Percentiles rank a stretch among this genome's conserved stretches.
phyloP scores from a whole-genome alignment of 306 rosid species.

The Casuarina glauca region DNA sequence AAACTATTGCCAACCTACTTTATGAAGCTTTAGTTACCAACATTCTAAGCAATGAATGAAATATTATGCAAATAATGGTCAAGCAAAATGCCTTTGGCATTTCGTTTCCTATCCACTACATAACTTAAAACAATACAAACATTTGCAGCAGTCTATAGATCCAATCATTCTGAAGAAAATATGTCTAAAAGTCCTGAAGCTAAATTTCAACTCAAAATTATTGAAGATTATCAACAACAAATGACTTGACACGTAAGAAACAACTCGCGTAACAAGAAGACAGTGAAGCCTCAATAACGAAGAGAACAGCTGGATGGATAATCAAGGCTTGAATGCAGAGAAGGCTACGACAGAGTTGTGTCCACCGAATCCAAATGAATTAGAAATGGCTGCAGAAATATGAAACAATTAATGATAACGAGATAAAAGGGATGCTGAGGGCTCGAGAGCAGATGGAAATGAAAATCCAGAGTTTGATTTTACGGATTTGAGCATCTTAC shows the following conservation, averaged over 20 bases:
- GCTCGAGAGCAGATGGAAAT: no score
- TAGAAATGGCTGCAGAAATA: slow-evolving; percentile 72
- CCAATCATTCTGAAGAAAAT: no score
- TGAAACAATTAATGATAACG: neutral
- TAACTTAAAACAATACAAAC: no score
- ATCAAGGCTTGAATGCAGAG: slow-evolving; percentile 87
- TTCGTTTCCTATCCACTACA: no score
- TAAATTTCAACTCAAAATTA: neutral
- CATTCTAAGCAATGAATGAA: no score
- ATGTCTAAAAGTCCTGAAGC: no score
- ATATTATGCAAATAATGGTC: no score
- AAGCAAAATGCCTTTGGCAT: no score
- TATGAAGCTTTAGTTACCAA: neutral
- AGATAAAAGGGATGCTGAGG: no score
- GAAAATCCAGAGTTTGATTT: no score
- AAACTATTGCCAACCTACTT: neutral
- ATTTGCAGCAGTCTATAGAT: no score
- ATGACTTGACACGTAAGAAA: slow-evolving; percentile 21
- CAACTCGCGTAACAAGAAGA: slow-evolving; percentile 22
- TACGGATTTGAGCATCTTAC: slow-evolving; percentile 23
- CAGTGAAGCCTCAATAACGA: slow-evolving; percentile 48
- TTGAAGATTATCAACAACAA: slow-evolving; percentile 19
- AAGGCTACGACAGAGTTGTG: slow-evolving; percentile 96
- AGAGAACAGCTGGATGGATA: slow-evolving; percentile 23
- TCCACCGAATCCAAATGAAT: slow-evolving; percentile 97